These are phyloP conservation scores for Podaxis mareebaensis DNA, from an alignment of 768 basidiomycete species.

Conservation along the genomic window DNA sequence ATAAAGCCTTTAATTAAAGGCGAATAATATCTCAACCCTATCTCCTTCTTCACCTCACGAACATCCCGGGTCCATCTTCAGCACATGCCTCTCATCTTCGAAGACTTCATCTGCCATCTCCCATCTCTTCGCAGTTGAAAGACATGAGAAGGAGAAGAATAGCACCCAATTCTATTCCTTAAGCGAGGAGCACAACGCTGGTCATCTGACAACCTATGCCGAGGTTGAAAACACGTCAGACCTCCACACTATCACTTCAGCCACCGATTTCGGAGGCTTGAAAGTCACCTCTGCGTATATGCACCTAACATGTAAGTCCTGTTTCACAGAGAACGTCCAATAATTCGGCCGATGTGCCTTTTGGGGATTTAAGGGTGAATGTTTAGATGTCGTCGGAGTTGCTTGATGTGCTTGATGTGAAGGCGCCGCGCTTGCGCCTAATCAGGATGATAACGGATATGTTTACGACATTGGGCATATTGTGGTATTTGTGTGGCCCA, in stretches of 20 bases:
- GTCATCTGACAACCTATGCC: slow-evolving; percentile 4
- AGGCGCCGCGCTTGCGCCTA: too few species aligned
- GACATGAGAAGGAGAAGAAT: slow-evolving; percentile 12
- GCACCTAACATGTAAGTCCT: neutral
- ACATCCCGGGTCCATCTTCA: neutral
- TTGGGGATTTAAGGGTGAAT: slow-evolving; percentile 6
- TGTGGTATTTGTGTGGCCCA: neutral
- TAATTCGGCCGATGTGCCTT: slow-evolving; percentile 7
- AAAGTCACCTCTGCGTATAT: neutral
- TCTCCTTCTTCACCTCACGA: neutral
- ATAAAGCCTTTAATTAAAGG: neutral
- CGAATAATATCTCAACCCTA: neutral
- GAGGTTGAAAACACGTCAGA: neutral
- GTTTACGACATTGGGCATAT: neutral
- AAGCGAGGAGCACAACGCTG: neutral
- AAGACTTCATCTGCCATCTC: neutral
- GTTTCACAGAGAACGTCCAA: neutral
- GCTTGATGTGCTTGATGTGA: slow-evolving; percentile 5
- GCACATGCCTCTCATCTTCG: slow-evolving; percentile 2
- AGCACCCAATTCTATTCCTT: neutral
- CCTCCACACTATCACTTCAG: neutral
- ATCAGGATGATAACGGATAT: neutral
- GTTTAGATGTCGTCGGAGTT: neutral
- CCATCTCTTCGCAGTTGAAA: neutral
- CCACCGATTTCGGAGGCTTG: slow-evolving; percentile 6